Base-by-base conservation (phyloP, 2,329 filamentous ascomycete genomes). In the Colletotrichum euphorbiae region DNA sequence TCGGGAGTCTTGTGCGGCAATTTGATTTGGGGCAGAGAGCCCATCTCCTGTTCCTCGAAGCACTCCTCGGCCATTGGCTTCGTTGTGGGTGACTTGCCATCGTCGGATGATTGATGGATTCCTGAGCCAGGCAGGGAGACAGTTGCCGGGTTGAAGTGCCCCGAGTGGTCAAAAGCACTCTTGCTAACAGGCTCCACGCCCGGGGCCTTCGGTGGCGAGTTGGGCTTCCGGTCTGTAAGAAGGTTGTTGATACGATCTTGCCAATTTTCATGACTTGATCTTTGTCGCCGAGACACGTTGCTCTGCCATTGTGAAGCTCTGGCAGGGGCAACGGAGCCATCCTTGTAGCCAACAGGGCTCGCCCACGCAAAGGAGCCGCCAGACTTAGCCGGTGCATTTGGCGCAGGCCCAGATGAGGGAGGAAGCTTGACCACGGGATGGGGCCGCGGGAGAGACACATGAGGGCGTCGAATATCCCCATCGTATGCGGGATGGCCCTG, bases 201-300 rank as follows among this genome's bases (percentile, higher is more conserved):
- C 63, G 91, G 83, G 67, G 86, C 83, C 73, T 85, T 89, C 51
- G 85, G 83, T 13, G 83, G 83, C 19, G 85, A 80, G 7, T 79
- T 75, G 6, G 88, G 84, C 75, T 91, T 94, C 43, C 82, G 81
- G n/a, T 89, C 88, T 72, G 89, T 87, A 40, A 97, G 85, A 50
- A 97, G 84, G 51, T 86, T 90, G 77, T 97, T 94, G 77, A 98
- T 94, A 74, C 90, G 90, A 73, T 92, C 90, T 77, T 97, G 93
- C 94, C 94, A 95, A 62, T 85, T 85, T 59, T 75, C 74, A 70
- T 80, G 72, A 67, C 80, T 79, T 56, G 83, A 82, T 15, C 75
- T 74, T 19, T 68, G 72, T 50, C 72, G 71, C 11, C 69, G 60
- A 6, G 75, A 72, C 6, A 62, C 69, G 21, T 71, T 74, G 69